phyloP scores from a whole-genome alignment of 306 rosid species.

The Oemleria cerasiformis region DNA sequence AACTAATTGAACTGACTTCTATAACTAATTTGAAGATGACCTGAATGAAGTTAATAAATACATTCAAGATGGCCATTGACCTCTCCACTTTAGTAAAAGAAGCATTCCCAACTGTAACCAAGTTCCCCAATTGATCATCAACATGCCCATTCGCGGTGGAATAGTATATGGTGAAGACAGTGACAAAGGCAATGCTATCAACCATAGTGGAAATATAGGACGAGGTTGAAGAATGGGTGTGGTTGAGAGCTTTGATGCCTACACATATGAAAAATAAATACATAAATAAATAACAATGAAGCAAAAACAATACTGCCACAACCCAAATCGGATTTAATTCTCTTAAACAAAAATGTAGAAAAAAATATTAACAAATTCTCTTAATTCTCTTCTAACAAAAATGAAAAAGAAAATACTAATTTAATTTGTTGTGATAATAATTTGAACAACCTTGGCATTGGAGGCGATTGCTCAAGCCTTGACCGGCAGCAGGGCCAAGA shows the following conservation, averaged over 20 bases:
- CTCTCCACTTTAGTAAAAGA: slow-evolving; percentile 64
- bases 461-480: slow-evolving; percentile 77
- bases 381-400: too few species aligned
- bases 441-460: slow-evolving; percentile 67
- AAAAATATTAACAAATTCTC: too few species aligned
- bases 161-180: slow-evolving; percentile 73
- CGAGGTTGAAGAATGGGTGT: slow-evolving; percentile 39
- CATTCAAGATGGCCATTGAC: slow-evolving; percentile 73
- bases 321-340: background rate
- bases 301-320: slow-evolving; percentile 8
- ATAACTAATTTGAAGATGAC: slow-evolving; percentile 19
- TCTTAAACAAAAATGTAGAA: too few species aligned
- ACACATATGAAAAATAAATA: slow-evolving; percentile 20
- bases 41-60: slow-evolving; percentile 77
- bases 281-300: slow-evolving; percentile 5
- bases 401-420: background rate
- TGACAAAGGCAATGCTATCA: slow-evolving; percentile 54
- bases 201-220: slow-evolving; percentile 18
- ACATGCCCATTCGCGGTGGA: slow-evolving; percentile 34
- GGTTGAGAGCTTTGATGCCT: slow-evolving; percentile 81
- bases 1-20: too few species aligned
- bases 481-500: slow-evolving; percentile 92
- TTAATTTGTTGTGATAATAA: background rate
- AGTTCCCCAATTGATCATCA: slow-evolving; percentile 44
- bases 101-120: slow-evolving; percentile 56